These are phyloP conservation scores for Tylopilus sp. DNA, from an alignment of 768 basidiomycete genomes.

Conservation along the genomic window DNA sequence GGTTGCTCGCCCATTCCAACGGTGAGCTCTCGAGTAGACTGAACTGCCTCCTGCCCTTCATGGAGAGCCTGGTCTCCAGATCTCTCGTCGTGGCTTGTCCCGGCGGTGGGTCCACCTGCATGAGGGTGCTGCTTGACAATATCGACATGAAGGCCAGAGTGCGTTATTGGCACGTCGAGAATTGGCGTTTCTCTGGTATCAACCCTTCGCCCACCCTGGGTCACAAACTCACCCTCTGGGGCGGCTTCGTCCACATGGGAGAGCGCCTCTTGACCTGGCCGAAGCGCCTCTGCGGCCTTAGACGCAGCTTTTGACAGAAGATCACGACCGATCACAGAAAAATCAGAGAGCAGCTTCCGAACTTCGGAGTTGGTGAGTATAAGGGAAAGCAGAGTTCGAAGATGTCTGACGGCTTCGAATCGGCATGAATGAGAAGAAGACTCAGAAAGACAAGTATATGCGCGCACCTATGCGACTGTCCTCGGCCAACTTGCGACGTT, in stretches of 20 bases:
- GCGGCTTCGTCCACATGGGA: conserved; percentile 66
- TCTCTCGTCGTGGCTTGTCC: conserved; percentile 33
- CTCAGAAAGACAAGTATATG: background rate
- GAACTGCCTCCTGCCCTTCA: conserved; percentile 15
- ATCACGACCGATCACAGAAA: conserved; percentile 76
- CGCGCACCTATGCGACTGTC: conserved; percentile 61
- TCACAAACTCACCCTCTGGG: conserved; percentile 63
- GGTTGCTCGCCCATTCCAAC: conserved; percentile 2
- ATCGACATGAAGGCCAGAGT: conserved; percentile 38
- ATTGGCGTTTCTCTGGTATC: conserved; percentile 46
- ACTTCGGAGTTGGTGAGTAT: conserved; percentile 92
- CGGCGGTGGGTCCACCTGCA: conserved; percentile 39
- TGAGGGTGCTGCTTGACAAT: conserved; percentile 56
- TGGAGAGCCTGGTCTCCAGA: conserved; percentile 24
- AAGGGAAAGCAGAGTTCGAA: conserved; percentile 83
- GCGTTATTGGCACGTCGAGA: conserved; percentile 45
- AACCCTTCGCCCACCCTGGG: conserved; percentile 39
- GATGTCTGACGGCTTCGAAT: conserved; percentile 71
- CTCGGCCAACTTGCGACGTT: conserved; percentile 48
- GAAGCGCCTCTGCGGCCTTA: conserved; percentile 66
- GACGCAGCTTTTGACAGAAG: conserved; percentile 70
- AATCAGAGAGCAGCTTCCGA: conserved; percentile 82
- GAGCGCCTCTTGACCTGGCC: conserved; percentile 63
- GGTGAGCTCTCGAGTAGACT: conserved; percentile 9
- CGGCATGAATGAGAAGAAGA: conserved; percentile 7